Percentiles rank a stretch among this genome's conserved stretches.
These are phyloP conservation scores for Candida montana DNA, from an alignment of 805 yeast genomes.

Conservation along the genomic window DNA sequence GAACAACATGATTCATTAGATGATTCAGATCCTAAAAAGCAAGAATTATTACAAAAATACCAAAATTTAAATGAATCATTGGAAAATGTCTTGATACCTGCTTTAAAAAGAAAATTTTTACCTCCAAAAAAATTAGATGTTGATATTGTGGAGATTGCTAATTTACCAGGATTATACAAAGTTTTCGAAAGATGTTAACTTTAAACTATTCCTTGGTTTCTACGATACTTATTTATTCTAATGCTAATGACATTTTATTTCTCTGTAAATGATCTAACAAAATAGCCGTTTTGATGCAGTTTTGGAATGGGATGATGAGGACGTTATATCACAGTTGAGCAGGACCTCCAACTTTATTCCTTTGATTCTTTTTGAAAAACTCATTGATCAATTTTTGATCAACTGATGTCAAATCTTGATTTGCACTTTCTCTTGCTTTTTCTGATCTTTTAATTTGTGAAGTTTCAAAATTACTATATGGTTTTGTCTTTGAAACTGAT, in stretches of 20 bases:
- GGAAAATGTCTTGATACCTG: slow-evolving; percentile 62
- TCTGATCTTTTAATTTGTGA: slow-evolving; percentile 20
- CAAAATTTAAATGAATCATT: slow-evolving; percentile 33
- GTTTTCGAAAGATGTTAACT: slow-evolving; percentile 85
- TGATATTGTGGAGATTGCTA: slow-evolving; percentile 80
- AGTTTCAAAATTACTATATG: slow-evolving; percentile 19
- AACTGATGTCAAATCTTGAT: slow-evolving; percentile 11
- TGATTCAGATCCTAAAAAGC: slow-evolving; percentile 18
- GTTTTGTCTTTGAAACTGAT: slow-evolving; percentile 16
- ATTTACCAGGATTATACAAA: slow-evolving; percentile 81
- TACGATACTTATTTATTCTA: no score
- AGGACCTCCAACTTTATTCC: not conserved
- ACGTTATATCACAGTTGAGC: no score
- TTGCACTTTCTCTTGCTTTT: slow-evolving; percentile 11
- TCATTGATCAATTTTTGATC: slow-evolving; percentile 18
- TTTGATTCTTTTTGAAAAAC: slow-evolving; percentile 3
- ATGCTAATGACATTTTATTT: not conserved
- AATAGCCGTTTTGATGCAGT: no score
- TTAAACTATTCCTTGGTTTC: no score
- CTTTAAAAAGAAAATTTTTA: slow-evolving; percentile 53
- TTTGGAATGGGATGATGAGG: no score
- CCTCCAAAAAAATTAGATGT: slow-evolving; percentile 50
- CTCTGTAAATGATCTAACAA: no score
- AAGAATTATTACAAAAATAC: slow-evolving; percentile 22
- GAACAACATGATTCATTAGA: slow-evolving; percentile 25